Evolutionary conservation across 2,329 filamentous ascomycete species (phyloP), one percentile per base, ranked within the genome.

Genomic region (Cercospora sp.): DNA sequence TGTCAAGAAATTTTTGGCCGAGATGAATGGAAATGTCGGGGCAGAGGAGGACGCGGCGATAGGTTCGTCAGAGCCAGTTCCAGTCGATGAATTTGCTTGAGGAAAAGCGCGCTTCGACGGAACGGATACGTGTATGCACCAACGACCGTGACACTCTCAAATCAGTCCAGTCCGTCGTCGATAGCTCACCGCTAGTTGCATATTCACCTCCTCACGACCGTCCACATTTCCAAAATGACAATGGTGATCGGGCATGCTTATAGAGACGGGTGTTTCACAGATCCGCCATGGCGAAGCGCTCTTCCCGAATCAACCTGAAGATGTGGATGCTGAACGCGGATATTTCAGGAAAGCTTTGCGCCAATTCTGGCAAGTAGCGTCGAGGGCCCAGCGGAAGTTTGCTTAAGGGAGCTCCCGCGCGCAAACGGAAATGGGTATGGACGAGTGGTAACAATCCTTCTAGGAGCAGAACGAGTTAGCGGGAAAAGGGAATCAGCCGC

Each of bases 1-100:
- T 16, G 78, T 79, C n/a, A 70, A 72, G 62, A 53, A 68, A 48
- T 79, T 78, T 65, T 70, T 79, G 59, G 71, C 71, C 45, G 67
- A 68, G 28, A 57, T 64, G 62, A 70, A 68, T 51, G 55, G 48
- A 45, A 28, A 8, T 33, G 23, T 12, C 16, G 55, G 42, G 51
- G 61, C 68, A 36, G 28, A 53, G 20, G 62, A 23, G 20, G 30
- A 57, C 20, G 20, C 51, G 6, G n/a, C 31, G 13, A 10, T 18
- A 33, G 55, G 4, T 13, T 36, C 55, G 13, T 28, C 23, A 28
- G 30, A 59, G 31, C 30, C 30, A 12, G 55, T 36, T 28, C 36
- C 60, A 62, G 67, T 64, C 45, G 73, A 75, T 48, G 74, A 76
- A 48, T 76, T 76, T 57, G 71, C 74, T 40, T 74, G 67, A 73